These are phyloP conservation scores for Trametes pubescens DNA, from an alignment of 1,284 basidiomycete genomes.

Conservation along the genomic window DNA sequence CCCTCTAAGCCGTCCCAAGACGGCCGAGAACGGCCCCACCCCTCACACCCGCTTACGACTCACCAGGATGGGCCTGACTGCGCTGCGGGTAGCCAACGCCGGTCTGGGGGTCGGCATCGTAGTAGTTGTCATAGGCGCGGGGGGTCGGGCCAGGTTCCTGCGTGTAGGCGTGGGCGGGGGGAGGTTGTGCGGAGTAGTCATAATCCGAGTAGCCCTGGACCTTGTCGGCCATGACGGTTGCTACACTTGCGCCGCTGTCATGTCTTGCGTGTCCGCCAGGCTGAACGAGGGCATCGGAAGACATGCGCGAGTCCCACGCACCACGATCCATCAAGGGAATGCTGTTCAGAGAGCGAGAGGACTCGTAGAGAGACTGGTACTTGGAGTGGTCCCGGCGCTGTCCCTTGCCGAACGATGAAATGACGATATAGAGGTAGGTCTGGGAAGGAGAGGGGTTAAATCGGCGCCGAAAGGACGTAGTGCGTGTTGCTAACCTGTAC, in stretches of 20 bases:
- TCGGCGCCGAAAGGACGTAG: conserved; percentile 17
- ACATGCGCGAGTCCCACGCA: conserved; percentile 77
- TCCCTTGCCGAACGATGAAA: conserved; percentile 76
- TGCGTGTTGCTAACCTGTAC: conserved; percentile 64
- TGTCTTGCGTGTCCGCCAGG: conserved; percentile 43
- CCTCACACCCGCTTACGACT: conserved; percentile 42
- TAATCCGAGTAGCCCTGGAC: conserved; percentile 55
- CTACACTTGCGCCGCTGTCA: conserved; percentile 62
- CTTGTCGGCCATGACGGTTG: conserved; percentile 62
- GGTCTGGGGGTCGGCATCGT: conserved; percentile 32
- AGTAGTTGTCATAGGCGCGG: conserved; percentile 39
- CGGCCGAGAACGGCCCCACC: conserved; percentile 27
- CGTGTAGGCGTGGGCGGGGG: conserved; percentile 50
- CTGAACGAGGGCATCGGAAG: conserved; percentile 50
- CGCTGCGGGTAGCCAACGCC: conserved; percentile 50
- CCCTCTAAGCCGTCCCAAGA: conserved; percentile 34
- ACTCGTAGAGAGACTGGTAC: conserved; percentile 77
- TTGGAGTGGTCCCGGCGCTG: conserved; percentile 84
- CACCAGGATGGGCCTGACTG: conserved; percentile 59
- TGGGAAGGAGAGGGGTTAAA: conserved; percentile 40
- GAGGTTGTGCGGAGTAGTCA: conserved; percentile 42
- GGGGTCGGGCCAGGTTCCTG: conserved; percentile 56
- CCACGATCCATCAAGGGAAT: conserved; percentile 70
- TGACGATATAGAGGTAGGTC: conserved; percentile 75
- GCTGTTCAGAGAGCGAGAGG: conserved; percentile 66